These are phyloP conservation scores for Flaveria ramosissima DNA, from an alignment of 129 eudicot species.

Conservation along the genomic window DNA sequence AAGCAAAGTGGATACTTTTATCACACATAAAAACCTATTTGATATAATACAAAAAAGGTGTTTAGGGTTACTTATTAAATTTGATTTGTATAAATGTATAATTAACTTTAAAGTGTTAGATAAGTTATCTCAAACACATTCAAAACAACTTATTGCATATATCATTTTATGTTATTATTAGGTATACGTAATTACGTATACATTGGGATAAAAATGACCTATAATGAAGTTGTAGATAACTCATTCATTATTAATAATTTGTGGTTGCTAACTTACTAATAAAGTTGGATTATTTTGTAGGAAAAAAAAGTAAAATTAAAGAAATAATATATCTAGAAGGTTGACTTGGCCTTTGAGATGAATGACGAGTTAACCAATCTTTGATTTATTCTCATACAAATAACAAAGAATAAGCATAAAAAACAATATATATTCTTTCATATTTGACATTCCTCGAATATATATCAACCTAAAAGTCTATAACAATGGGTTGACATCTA, in stretches of 20 bases:
- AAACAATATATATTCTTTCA: slow-evolving; percentile 18
- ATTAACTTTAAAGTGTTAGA: too few species aligned
- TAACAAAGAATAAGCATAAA: slow-evolving; percentile 23
- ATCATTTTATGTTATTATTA: too few species aligned
- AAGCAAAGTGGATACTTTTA: neutral
- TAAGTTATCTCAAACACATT: too few species aligned
- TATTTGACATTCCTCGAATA: slow-evolving; percentile 31
- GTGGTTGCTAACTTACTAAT: neutral
- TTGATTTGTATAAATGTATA: too few species aligned
- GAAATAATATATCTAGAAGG: neutral
- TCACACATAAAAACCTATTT: too few species aligned
- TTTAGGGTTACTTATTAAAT: too few species aligned
- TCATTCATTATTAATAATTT: too few species aligned
- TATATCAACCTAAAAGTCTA: slow-evolving; percentile 14
- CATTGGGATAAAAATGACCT: too few species aligned
- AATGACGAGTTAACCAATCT: slow-evolving; percentile 15
- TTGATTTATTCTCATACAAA: slow-evolving; percentile 5
- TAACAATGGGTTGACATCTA: slow-evolving; percentile 18
- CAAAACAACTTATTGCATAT: too few species aligned
- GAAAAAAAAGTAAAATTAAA: neutral
- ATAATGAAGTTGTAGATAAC: too few species aligned
- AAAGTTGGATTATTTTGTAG: neutral
- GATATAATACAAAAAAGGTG: too few species aligned
- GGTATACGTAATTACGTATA: too few species aligned
- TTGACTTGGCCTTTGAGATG: slow-evolving; percentile 35